Evolutionary conservation across 108 stramenopile species (phyloP), one percentile per base, ranked within the genome.

Genomic region (Chaetoceros tenuissimus): DNA sequence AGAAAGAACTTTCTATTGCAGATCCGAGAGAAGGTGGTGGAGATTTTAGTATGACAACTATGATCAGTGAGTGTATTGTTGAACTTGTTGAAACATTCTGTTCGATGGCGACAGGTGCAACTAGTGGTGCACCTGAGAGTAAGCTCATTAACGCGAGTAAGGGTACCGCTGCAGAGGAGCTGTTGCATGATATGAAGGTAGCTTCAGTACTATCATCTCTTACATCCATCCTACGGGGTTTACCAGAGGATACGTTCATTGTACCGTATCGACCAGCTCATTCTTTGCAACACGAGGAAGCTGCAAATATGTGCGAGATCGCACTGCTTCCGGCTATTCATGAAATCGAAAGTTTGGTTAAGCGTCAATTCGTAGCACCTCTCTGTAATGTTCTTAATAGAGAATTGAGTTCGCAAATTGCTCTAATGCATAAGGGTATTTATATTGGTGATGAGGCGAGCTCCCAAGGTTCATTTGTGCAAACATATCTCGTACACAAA

Each of bases 21-120:
- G 90, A 92, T 68, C 85, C 85, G 2, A 71, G 83, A 28, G 80
- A 84, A 66, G 90, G 90, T 43, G 90, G 90, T 13, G 90, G 90
- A 1, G 90, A 92, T 31, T 64, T 87, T 24, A 64, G 68, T 48
- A 79, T 79, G 67, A 57, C 57, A 47, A 73, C 78, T 17, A 92
- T 92, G 90, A 77, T 92, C 28, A 75, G 85, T 46, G 86, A 84
- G 48, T 71, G 64, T 40, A 67, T 92, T 51, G 80, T 83, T 3
- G 53, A 61, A 1, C 81, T 87, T 85, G 62, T 87, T 3, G 58
- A 65, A n/a, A 62, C 69, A 54, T 87, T 92, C 52, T 92, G 90
- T 62, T 46, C 40, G 25, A 66, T 57, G 25, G 90, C 86, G 2
- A 78, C 72, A 47, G 74, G 82, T 52, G 84, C 79, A 10, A 63